Base-by-base conservation (phyloP, 1,139 yeast species). In the Wickerhamiella pararugosa region DNA sequence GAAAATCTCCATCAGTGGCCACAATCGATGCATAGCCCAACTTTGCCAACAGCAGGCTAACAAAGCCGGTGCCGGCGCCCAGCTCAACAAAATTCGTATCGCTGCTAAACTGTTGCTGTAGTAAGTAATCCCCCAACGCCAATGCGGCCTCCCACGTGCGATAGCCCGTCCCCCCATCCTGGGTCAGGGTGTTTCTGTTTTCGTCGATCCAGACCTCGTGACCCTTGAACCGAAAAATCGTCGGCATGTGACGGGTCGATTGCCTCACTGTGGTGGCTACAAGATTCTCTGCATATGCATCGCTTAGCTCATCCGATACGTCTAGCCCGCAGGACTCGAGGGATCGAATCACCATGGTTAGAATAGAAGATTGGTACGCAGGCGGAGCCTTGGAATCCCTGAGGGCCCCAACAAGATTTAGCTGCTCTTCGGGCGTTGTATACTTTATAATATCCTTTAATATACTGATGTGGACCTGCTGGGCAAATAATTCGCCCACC, bases 121-220 rank as follows among this genome's bases (percentile, higher is more conserved):
- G 7, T 34, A 81, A 51, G 49, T 60, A 73, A 40, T 73, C 67
- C 6, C 78, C 62, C 11, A 86, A 61, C 45, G 66, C 83, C n/a
- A 82, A 51, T 0, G 94, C 81, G 1, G 95, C 96, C 56, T 84
- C 96, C 97, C 97, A 87, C 0, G 97, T 87, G 36, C 96, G 64
- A 45, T 76, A 63, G 0, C 97, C 97, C 0, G 97, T 87, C 1
- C 94, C 79, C 6, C 92, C 94, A 29, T 64, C 57, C 43, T 62
- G 62, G 3, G 79, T 70, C 4, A 58, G 53, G 1, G 79, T 64
- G 32, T 45, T 40, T 5, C 54, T 52, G 31, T 46, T 47, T 5
- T 57, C 56, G 1, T 53, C 33, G 5, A 51, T 39, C 10, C 26
- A 27, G 15, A 50, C 39, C 15, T 32, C 34, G 29, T 34, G 11